Percentiles rank a stretch among this genome's conserved stretches.
phyloP scores from a whole-genome alignment of 495 filamentous ascomycete genomes.

The Lichenothelia convexa region DNA sequence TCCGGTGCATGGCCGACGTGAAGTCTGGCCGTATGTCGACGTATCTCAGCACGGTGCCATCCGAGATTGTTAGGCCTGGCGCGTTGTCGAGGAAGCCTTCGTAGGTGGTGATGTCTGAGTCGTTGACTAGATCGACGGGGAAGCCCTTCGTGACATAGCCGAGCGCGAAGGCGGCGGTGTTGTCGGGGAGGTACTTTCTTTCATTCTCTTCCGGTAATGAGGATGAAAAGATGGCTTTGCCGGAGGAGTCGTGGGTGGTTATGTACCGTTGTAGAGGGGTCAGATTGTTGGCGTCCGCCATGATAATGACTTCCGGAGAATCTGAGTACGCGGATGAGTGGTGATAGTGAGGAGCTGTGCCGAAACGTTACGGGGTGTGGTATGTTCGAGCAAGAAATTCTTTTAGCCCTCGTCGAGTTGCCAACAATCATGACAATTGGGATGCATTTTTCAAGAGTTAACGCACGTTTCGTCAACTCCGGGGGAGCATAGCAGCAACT shows the following conservation, averaged over 20 bases:
- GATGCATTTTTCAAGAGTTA: no score
- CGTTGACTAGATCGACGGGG: conserved; percentile 5
- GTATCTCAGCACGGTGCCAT: conserved; percentile 6
- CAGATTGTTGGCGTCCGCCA: background rate
- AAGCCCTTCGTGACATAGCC: conserved; percentile 9
- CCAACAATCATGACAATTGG: no score
- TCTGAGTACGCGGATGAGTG: no score
- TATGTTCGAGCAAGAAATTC: no score
- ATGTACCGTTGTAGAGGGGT: conserved; percentile 3
- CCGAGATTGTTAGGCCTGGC: conserved; percentile 1
- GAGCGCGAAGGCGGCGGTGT: conserved; percentile 1
- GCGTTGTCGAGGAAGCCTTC: background rate
- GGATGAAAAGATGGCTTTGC: conserved; percentile 14
- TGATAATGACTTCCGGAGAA: no score
- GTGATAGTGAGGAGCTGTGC: no score
- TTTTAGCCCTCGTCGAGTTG: no score
- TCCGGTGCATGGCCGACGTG: conserved; percentile 17
- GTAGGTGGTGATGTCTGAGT: background rate
- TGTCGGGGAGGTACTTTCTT: conserved; percentile 1
- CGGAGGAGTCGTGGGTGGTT: conserved; percentile 1
- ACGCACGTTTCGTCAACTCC: no score
- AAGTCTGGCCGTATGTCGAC: conserved; percentile 11
- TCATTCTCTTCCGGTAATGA: conserved; percentile 11
- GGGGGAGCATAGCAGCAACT: no score
- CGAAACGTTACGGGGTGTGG: no score